Evolutionary conservation across 257 asterid species (phyloP).

Genomic region (Echium plantagineum): DNA sequence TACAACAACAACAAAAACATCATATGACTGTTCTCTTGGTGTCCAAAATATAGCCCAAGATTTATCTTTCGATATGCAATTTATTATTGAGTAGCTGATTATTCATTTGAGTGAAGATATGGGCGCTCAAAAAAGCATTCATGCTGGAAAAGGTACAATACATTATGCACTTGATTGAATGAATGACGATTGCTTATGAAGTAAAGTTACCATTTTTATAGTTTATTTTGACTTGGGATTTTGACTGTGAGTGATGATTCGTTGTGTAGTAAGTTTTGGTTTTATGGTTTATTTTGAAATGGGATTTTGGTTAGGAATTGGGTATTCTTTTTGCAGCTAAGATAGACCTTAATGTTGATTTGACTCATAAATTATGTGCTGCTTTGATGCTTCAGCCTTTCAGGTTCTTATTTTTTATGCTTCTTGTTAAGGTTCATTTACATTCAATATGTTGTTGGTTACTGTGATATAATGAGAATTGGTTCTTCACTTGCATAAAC

Average conservation of each 20-base stretch:
- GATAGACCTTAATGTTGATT: slow-evolving; percentile 94
- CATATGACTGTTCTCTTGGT: too few relatives aligned
- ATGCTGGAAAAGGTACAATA: slow-evolving; percentile 70
- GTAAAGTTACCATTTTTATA: too few relatives aligned
- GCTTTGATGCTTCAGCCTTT: slow-evolving; percentile 74
- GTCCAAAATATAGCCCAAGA: not conserved
- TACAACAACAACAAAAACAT: too few relatives aligned
- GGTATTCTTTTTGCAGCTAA: slow-evolving; percentile 51
- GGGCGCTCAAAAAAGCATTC: slow-evolving; percentile 98
- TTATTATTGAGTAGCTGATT: slow-evolving; percentile 14
- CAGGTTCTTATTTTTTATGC: slow-evolving; percentile 36
- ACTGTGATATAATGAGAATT: not conserved
- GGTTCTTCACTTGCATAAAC: slow-evolving; percentile 18
- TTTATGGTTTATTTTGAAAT: too few relatives aligned
- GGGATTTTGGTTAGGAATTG: not conserved
- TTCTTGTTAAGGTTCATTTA: too few relatives aligned
- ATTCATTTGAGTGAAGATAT: slow-evolving; percentile 39
- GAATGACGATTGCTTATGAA: too few relatives aligned
- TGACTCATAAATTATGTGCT: slow-evolving; percentile 85
- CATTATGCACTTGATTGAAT: too few relatives aligned
- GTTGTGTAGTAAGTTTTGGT: too few relatives aligned
- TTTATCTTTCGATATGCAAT: not conserved
- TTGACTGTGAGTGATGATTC: too few relatives aligned
- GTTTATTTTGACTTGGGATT: too few relatives aligned
- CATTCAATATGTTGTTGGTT: too few relatives aligned